Base-by-base conservation (phyloP, 805 yeast species). In the Citeromyces nyonsensis region DNA sequence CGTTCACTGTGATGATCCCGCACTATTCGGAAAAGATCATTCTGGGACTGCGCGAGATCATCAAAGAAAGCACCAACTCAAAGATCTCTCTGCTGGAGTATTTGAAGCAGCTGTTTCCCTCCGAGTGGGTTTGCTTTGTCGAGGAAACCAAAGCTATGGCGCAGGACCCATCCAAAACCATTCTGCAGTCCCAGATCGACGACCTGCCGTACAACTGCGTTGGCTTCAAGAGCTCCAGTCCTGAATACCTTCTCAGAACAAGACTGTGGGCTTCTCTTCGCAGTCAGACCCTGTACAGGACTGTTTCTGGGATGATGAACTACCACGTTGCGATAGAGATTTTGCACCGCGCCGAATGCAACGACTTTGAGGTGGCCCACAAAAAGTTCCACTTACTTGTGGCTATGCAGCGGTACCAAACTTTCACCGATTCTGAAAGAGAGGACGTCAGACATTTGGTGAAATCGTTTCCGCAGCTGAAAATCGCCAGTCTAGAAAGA, bases 241-340 rank as follows among this genome's bases (percentile, higher is more conserved):
- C 80, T 0, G 74, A 73, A 35, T 70, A 66, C 41, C 64, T 71
- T 3, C 47, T 78, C 39, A 57, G 93, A 48, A 83, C 94, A 0
- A 61, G 94, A 45, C 64, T 83, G 2, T 84, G 95, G 95, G 81
- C 94, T 0, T 81, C 94, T 0, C 54, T 80, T 34, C 61, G 94
- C 44, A 69, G 82, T 2, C 95, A 84, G 47, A 84, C 95, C 0
- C 57, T 84, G 34, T 85, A 76, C 45, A 59, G 95, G 26, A 84
- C 95, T 0, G 62, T 82, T 3, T 70, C 86, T 0, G 95, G 95
- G 0, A 83, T 85, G 45, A 69, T 69, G 69, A 83, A 83, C 47
- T 84, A 84, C 47, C 59, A 68, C 10, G 64, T 65, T 25, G 95
- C 95, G 0, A 64, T 85, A 22, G 74, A 73, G 40, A 54, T 83